Evolutionary conservation across 176 grass and related monocot genomes (phyloP).

Genomic region (Cocos nucifera): DNA sequence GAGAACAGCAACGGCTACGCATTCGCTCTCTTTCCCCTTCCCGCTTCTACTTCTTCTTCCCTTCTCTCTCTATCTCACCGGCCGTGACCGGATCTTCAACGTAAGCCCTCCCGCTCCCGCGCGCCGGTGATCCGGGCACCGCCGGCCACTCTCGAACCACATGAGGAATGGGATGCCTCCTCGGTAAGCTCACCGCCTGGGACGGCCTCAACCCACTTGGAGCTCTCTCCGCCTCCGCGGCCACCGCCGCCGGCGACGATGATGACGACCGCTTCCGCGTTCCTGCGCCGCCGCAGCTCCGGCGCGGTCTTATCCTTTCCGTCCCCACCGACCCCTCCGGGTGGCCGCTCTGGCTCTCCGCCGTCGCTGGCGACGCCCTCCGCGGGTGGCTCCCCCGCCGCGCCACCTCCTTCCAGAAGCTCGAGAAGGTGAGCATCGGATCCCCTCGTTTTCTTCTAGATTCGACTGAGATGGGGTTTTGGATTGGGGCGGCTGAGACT

Average conservation of each 20-base stretch:
- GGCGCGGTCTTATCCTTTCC: constrained; percentile 22
- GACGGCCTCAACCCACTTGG: constrained; percentile 33
- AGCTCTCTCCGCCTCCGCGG: background rate
- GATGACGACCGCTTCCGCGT: constrained; percentile 32
- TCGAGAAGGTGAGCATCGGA: constrained; percentile 65
- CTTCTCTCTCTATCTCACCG: background rate
- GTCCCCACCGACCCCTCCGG: constrained; percentile 37
- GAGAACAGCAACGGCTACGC: no score
- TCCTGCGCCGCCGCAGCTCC: constrained; percentile 9
- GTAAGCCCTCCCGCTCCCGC: background rate
- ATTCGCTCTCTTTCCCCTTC: background rate
- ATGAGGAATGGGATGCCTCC: constrained; percentile 82
- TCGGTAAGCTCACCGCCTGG: constrained; percentile 53
- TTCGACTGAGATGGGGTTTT: no score
- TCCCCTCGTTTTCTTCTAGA: no score
- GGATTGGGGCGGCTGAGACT: background rate
- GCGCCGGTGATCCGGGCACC: background rate
- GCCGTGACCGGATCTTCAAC: constrained; percentile 6
- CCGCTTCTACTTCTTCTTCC: background rate
- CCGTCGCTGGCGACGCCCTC: constrained; percentile 63
- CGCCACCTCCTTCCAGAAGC: constrained; percentile 74
- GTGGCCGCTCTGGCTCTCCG: constrained; percentile 85
- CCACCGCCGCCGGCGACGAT: background rate
- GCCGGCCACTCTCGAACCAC: background rate
- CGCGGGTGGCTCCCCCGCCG: constrained; percentile 65